Evolutionary conservation across 2,329 filamentous ascomycete species (phyloP), one percentile per base, ranked within the genome.

Genomic region (Colletotrichum noveboracense): DNA sequence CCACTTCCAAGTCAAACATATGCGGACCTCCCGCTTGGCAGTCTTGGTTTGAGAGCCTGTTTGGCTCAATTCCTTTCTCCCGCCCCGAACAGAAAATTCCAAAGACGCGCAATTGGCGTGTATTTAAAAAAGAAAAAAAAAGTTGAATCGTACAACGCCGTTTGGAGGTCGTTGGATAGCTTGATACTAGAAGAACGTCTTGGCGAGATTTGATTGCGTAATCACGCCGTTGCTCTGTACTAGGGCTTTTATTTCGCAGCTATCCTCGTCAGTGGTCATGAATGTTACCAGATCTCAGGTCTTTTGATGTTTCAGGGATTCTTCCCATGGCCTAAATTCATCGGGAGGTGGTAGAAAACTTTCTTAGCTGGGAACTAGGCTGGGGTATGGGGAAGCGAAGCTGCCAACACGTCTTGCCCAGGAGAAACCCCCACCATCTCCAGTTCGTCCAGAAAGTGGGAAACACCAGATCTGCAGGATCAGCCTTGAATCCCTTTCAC

Each of bases 1-100:
- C 73, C 73, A 73, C 70, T 68, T 64, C 70, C 62, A 68, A 62
- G 62, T 64, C 32, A 62, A 62, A 36, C 14, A 18, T 67, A n/a
- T 68, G 70, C 73, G 73, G 64, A 75, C 62, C 64, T 64, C 34
- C 16, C 21, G 12, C 56, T 75, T 73, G 70, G 70, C 70, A 34
- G 36, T 61, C 69, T 68, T 65, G 69, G 64, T 48, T 28, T 21
- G 14, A 26, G 4, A 1, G 12, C 13, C n/a, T 55, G 32, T 24
- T 43, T 61, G 16, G 28, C 60, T 55, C 21, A 13, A 12, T 6
- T 9, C 2, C 10, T 14, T 48, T 73, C 24, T 30, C 7, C 18
- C 56, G 62, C 43, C 21, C 55, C 18, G n/a, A 6, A 24, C 7
- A 24, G 28, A 61, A 18, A 38, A 61, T 16, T 26, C 8, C 5